Evolutionary conservation across 2,329 filamentous ascomycete species (phyloP).

Genomic region (Fusarium albosuccineum): DNA sequence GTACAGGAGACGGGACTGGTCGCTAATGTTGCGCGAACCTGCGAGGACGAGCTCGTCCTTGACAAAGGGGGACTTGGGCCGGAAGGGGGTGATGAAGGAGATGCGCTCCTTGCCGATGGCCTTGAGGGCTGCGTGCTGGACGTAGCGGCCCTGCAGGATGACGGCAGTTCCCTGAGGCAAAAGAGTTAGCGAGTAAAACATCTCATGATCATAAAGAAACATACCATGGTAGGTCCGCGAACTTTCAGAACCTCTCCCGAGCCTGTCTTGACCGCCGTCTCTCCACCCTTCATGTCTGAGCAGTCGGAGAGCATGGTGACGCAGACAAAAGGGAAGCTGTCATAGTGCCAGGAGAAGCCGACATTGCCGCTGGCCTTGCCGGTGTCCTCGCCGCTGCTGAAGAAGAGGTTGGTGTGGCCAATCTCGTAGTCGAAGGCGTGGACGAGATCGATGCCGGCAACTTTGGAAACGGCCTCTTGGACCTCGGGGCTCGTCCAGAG

Average conservation of each 20-base stretch:
- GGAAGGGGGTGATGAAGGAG: constrained; percentile 75
- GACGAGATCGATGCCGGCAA: constrained; percentile 68
- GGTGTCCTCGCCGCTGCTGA: constrained; percentile 58
- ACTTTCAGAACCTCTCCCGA: constrained; percentile 69
- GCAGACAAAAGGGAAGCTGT: constrained; percentile 77
- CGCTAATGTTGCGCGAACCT: constrained; percentile 69
- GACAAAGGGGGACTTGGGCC: constrained; percentile 66
- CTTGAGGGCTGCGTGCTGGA: constrained; percentile 73
- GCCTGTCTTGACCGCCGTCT: constrained; percentile 70
- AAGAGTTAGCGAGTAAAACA: constrained; percentile 19
- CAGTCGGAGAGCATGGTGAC: constrained; percentile 77
- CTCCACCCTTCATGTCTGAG: constrained; percentile 72
- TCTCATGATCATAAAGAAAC: constrained; percentile 22
- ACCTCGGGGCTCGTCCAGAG: constrained; percentile 59
- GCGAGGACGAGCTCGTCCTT: constrained; percentile 72
- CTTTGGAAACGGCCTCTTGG: constrained; percentile 61
- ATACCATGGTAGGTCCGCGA: constrained; percentile 70
- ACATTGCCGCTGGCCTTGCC: constrained; percentile 61
- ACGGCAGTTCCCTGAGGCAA: constrained; percentile 68
- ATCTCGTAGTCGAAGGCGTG: constrained; percentile 68
- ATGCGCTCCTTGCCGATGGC: constrained; percentile 72
- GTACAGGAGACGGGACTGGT: constrained; percentile 24
- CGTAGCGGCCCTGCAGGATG: constrained; percentile 76
- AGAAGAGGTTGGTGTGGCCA: constrained; percentile 66
- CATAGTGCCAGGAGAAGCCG: constrained; percentile 68